Base-by-base conservation (phyloP, 73 alveolate species). In the Paramecium primaurelia region DNA sequence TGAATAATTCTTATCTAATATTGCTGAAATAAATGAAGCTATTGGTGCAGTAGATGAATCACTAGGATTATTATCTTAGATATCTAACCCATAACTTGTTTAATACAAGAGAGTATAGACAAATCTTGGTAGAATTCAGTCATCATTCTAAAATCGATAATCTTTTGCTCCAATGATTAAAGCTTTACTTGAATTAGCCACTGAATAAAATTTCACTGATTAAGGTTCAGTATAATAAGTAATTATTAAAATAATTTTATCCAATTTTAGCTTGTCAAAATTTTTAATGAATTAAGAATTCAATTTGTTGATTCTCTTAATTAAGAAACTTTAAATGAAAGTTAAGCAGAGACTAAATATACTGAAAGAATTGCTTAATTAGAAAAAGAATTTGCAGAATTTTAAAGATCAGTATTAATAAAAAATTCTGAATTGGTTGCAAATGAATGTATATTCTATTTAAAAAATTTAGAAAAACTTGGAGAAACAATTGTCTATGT, bases 11-110 rank as follows among this genome's bases (percentile, higher is more conserved):
- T 28, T 71, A 32, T 7, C 11, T 30, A 18, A 30, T 16, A 40
- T 71, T 71, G n/a, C 36, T 34, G n/a, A n/a, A n/a, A n/a, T n/a
- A n/a, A n/a, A n/a, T 71, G 86, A 30, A 28, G 86, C 86, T n/a
- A 10, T 71, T 71, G 28, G 59, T 30, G 86, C 86, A 30, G 54
- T 71, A 10, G 86, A 71, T 36, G 86, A 71, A 14, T 71, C 86
- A 8, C 30, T 71, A 1, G 59, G 58, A 71, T 10, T 71, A 20
- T 71, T 71, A n/a, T n/a, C n/a, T n/a, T 34, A 71, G 7, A 25
- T 71, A 18, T 25, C 86, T 1, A 71, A n/a, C n/a, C n/a, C n/a
- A n/a, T n/a, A n/a, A n/a, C n/a, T 71, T 28, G 28, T 71, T 20
- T 36, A 71, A 71, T 28, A 30, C 28, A 30, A 71, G 54, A 71